A percentile compares a stretch with the other conserved stretches of the same genome.
Evolutionary conservation across 805 yeast genomes (phyloP).

Genomic region (Metschnikowia shivogae): DNA sequence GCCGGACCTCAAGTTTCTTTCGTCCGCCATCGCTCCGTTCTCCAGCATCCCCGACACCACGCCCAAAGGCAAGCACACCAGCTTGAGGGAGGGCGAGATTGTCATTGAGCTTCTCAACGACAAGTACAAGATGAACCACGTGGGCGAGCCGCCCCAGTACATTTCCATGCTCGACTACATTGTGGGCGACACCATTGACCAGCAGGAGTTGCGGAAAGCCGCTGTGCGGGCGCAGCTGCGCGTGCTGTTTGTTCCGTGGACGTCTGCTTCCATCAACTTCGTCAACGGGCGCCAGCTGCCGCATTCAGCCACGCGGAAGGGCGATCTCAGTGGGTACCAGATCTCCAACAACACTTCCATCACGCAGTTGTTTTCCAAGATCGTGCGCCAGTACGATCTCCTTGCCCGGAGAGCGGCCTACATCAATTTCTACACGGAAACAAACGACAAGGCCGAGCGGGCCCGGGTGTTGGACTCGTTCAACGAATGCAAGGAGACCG

Average conservation of each 20-base stretch:
- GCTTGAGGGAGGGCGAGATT: constrained; percentile 80
- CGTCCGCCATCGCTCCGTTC: constrained; percentile 39
- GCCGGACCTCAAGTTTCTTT: constrained; percentile 63
- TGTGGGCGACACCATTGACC: constrained; percentile 61
- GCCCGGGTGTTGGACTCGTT: constrained; percentile 46
- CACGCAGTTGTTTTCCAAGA: constrained; percentile 58
- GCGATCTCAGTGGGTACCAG: constrained; percentile 66
- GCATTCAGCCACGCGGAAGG: constrained; percentile 29
- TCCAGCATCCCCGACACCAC: constrained; percentile 41
- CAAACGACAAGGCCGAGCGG: constrained; percentile 41
- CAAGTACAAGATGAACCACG: constrained; percentile 66
- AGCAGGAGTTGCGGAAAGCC: constrained; percentile 68
- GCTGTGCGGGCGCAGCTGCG: constrained; percentile 59
- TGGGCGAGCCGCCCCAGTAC: constrained; percentile 42
- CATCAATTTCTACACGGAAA: constrained; percentile 63
- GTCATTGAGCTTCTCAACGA: constrained; percentile 77
- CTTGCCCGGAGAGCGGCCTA: constrained; percentile 80
- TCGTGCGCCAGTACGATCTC: constrained; percentile 73
- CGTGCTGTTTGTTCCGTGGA: constrained; percentile 80
- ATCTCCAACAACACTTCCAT: constrained; percentile 80
- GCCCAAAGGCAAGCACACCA: constrained; percentile 38
- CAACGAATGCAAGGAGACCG: constrained; percentile 46
- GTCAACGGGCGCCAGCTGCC: constrained; percentile 75
- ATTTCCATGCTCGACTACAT: constrained; percentile 65
- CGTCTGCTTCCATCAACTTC: constrained; percentile 72